Evolutionary conservation across 352 stramenopile species (phyloP), one percentile per base, ranked within the genome.

Genomic region (Phytophthora pistaciae): DNA sequence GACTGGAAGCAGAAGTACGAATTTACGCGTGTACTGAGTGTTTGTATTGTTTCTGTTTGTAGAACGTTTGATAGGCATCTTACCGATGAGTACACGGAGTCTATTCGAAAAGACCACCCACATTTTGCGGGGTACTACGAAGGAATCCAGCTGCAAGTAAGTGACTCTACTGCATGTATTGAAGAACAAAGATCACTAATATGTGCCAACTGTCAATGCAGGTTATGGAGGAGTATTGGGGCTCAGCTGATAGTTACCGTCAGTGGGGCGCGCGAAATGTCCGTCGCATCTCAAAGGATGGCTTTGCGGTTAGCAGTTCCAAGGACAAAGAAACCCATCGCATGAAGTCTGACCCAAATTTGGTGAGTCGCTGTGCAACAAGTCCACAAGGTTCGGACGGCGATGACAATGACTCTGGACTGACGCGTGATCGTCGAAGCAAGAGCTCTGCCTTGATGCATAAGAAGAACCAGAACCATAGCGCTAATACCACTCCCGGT

Each of bases 31-130:
- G 38, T 44, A 10, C 36, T 64, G 59, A 70, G 10, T 25, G 23
- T 50, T 49, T 11, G 13, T 20, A 55, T 62, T 59, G 21, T 66
- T 16, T 64, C 20, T 11, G 2, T 55, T 6, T 76, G 4, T 58
- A 93, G 88, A 53, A 93, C 86, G 1, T 93, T 93, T 70, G 86
- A 93, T 38, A 81, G 86, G n/a, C 64, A 78, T 53, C 60, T 93
- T 18, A 91, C 82, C 0, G 84, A 90, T 0, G 88, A 93, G 6
- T 91, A 91, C 57, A 73, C 68, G 0, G 68, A 72, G n/a, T 72
- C 65, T 2, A 75, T 94, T 36, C 85, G 82, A 40, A 79, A 77
- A 48, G 83, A 93, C 8, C 80, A 94, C 54, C 75, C 77, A 6
- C 90, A 85, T 33, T 71, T 85, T 27, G 80, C 87, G 7, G 77